These are phyloP conservation scores for Zygnema cylindricum DNA, from an alignment of 139 green algal genomes.

Conservation along the genomic window DNA sequence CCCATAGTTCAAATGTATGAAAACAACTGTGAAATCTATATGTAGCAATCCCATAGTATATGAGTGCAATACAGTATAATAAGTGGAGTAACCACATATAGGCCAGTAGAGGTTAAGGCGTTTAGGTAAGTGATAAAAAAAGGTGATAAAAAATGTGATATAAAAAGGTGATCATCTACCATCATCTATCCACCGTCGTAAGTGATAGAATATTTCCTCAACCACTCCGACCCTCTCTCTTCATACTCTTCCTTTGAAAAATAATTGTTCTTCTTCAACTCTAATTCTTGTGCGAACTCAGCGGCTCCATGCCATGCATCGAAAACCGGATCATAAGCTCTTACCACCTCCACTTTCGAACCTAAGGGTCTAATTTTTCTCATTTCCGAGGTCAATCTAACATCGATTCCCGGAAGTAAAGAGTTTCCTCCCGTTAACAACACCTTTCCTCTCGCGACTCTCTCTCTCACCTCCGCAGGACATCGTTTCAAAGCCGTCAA, in stretches of 20 bases:
- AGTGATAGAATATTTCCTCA: conserved; percentile 14
- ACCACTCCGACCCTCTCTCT: conserved; percentile 9
- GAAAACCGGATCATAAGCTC: conserved; percentile 7
- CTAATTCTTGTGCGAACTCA: background rate
- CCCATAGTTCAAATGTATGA: too few species aligned
- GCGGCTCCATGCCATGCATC: conserved; percentile 14
- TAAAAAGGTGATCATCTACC: too few species aligned
- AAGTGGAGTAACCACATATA: too few species aligned
- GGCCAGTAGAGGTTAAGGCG: too few species aligned
- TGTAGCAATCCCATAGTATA: too few species aligned
- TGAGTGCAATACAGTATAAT: too few species aligned
- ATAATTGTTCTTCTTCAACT: background rate
- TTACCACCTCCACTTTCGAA: background rate
- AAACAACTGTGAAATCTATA: too few species aligned
- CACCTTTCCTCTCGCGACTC: background rate
- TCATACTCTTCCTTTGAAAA: conserved; percentile 21
- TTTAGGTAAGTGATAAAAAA: too few species aligned
- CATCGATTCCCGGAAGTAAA: background rate
- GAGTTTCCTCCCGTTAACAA: background rate
- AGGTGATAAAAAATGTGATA: too few species aligned
- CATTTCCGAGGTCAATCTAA: background rate
- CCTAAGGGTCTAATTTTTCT: conserved; percentile 7
- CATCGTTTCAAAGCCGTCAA: background rate
- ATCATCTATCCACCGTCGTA: background rate
- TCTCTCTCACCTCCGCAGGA: conserved; percentile 14